Percentiles rank a stretch among this genome's conserved stretches.
Evolutionary conservation across 306 rosid species (phyloP).

Genomic region (Delonix regia): DNA sequence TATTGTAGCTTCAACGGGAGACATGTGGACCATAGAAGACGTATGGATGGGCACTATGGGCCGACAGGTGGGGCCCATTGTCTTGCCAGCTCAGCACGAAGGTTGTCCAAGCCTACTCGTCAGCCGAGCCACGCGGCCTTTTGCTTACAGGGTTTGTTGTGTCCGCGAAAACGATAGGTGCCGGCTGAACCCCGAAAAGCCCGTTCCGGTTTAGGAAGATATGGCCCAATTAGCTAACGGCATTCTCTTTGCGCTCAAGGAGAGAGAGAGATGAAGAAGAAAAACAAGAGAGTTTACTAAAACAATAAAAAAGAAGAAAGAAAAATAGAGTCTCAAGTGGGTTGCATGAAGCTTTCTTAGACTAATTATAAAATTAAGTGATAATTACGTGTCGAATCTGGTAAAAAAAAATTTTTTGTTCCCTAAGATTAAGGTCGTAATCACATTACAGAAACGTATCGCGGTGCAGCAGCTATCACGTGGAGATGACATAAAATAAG

Average conservation of each 20-base stretch:
- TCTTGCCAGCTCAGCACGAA: constrained; percentile 47
- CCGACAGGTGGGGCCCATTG: constrained; percentile 59
- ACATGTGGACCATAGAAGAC: constrained; percentile 68
- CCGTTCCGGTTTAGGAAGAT: constrained; percentile 24
- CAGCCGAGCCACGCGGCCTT: constrained; percentile 57
- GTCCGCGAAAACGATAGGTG: constrained; percentile 48
- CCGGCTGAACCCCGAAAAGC: constrained; percentile 59
- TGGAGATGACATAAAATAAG: constrained; percentile 39
- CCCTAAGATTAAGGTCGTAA: neutral
- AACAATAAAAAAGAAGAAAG: no score
- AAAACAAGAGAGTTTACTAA: no score
- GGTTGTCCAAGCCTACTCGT: constrained; percentile 29
- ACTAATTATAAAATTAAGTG: neutral
- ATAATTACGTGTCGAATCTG: neutral
- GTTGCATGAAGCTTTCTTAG: neutral
- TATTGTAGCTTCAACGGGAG: neutral
- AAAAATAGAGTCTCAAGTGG: neutral
- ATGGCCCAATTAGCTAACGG: constrained; percentile 19
- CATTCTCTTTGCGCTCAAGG: neutral
- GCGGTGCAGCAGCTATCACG: constrained; percentile 42
- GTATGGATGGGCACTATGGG: constrained; percentile 18
- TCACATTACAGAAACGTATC: neutral
- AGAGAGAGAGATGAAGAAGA: neutral
- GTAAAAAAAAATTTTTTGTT: neutral
- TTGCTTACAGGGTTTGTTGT: constrained; percentile 41